Percentiles rank a stretch among this genome's conserved stretches.
These are phyloP conservation scores for Malus hybrid DNA, from an alignment of 331 rosid genomes.

Conservation along the genomic window DNA sequence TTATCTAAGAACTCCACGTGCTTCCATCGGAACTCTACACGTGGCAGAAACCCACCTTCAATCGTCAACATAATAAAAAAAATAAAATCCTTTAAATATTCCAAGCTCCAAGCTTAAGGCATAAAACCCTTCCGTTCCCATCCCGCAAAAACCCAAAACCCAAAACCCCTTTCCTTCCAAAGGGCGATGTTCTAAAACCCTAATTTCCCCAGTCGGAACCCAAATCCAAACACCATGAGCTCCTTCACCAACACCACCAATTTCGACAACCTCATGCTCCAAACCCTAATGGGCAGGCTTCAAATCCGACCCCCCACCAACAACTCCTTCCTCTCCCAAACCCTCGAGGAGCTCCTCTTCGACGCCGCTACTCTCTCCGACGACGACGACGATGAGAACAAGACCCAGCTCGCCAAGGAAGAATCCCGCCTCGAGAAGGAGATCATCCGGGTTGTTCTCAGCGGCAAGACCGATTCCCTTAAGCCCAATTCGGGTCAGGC, in stretches of 20 bases:
- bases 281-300: conserved; percentile 60
- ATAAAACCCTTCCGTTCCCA: not conserved
- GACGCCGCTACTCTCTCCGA: conserved; percentile 39
- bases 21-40: not conserved
- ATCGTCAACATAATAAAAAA: not conserved
- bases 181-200: conserved; percentile 17
- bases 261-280: conserved; percentile 57
- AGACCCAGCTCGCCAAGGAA: conserved; percentile 50
- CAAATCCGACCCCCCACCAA: conserved; percentile 43
- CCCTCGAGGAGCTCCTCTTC: conserved; percentile 74
- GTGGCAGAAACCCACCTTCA: not conserved
- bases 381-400: conserved; percentile 23
- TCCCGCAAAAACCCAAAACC: not conserved
- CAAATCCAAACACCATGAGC: conserved; percentile 28
- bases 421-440: conserved; percentile 71
- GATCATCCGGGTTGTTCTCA: conserved; percentile 45
- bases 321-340: conserved; percentile 40
- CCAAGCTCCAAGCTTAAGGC: not conserved
- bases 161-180: not conserved
- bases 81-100: not conserved
- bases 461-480: conserved; percentile 49
- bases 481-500: conserved; percentile 91
- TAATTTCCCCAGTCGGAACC: not conserved
- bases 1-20: not conserved
- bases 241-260: conserved; percentile 38